Evolutionary conservation across 208 protist genomes (phyloP), one percentile per base, ranked within the genome.

Genomic region (Crithidia acanthocephali): DNA sequence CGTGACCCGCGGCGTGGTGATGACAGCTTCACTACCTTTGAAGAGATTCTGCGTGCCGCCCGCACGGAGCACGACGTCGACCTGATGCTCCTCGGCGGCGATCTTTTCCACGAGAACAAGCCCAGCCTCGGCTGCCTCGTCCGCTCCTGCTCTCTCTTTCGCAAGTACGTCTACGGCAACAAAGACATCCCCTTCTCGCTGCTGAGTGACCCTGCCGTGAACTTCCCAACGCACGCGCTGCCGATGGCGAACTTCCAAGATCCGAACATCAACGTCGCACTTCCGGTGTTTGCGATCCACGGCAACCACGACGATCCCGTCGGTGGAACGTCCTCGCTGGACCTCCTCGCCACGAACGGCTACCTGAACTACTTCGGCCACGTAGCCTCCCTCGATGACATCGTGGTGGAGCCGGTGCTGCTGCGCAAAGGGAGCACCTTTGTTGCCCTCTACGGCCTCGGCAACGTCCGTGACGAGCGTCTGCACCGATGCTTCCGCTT

Each of bases 21-120:
- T 50, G 99, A 99, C 84, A 97, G 93, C 64, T 99, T 99, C 79
- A 91, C 88, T 25, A 97, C 98, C 4, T 99, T 99, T 67, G 98
- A 99, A 75, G 98, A 99, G 78, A 93, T 99, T 25, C 80, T 99
- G 40, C 76, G 92, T 11, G 90, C 91, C 10, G 98, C 98, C 10
- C 84, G 90, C 10, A 79, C 95, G 23, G 88, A 97, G 81, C 85
- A 97, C 73, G 80, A 98, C 64, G 98, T 97, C 0, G 99, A 99
- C 78, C 90, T 98, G 15, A 82, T 99, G 58, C 84, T 99, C 0
- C 88, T 99, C 16, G 98, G 97, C 22, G 99, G 99, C 13, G 99
- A 99, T 74, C 85, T 99, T 11, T 99, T 99, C 69, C 98, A 99
- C 84, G 98, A 99, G 48, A 99, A 99, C 81, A 99, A 99, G 77